Evolutionary conservation across 768 basidiomycete genomes (phyloP).

Genomic region (Psilocybe subaeruginosa): DNA sequence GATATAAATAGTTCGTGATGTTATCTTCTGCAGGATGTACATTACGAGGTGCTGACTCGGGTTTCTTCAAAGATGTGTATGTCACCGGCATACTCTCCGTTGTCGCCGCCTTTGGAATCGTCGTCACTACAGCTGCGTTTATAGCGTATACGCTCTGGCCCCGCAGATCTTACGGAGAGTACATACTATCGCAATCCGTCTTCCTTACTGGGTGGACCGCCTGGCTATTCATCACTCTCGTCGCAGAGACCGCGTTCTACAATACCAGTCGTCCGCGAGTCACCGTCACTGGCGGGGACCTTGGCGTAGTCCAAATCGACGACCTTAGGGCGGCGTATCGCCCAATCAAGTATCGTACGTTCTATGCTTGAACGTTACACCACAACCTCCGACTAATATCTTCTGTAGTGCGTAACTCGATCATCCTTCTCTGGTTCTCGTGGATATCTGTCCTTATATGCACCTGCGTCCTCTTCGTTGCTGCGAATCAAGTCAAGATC

Average conservation of each 20-base stretch:
- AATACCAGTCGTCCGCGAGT: background rate
- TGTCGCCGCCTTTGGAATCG: background rate
- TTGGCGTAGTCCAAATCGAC: background rate
- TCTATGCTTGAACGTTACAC: background rate
- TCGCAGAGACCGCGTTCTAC: background rate
- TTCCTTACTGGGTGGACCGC: background rate
- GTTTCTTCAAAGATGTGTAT: background rate
- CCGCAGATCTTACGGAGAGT: background rate
- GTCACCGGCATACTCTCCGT: background rate
- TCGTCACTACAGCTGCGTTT: background rate
- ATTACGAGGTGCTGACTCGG: background rate
- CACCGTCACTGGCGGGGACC: background rate
- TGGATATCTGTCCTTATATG: background rate
- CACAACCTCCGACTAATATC: background rate
- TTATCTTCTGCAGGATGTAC: background rate
- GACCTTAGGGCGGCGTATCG: background rate
- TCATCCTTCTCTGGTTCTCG: slow-evolving; percentile 1
- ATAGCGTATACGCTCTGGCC: background rate
- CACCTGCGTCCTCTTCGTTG: background rate
- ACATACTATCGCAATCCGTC: background rate
- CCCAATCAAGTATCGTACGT: background rate
- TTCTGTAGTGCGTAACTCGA: background rate
- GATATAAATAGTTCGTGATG: background rate
- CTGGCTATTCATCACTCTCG: background rate
- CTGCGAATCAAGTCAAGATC: background rate